Evolutionary conservation across 805 yeast genomes (phyloP).

Genomic region (Zygosaccharomyces siamensis): DNA sequence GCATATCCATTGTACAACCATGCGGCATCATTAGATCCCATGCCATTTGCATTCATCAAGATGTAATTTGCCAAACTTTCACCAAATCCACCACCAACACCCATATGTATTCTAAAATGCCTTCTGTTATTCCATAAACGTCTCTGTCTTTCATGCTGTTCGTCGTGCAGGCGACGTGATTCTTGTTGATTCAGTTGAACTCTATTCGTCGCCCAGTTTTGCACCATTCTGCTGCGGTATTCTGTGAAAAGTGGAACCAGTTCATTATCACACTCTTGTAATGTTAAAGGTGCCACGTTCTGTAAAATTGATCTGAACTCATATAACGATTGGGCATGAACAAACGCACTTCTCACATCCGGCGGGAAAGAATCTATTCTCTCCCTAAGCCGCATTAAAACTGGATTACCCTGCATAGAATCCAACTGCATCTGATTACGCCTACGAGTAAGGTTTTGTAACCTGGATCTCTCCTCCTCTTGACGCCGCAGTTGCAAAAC

Average conservation of each 20-base stretch:
- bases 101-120: constrained; percentile 9
- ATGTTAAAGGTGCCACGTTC: constrained; percentile 19
- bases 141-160: neutral
- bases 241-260: constrained; percentile 19
- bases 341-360: constrained; percentile 24
- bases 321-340: constrained; percentile 22
- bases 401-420: constrained; percentile 8
- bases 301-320: constrained; percentile 24
- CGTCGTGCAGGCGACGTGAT: constrained; percentile 1
- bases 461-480: constrained; percentile 9
- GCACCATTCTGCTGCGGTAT: constrained; percentile 19
- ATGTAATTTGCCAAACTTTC: constrained; percentile 14
- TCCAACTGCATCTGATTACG: constrained; percentile 8
- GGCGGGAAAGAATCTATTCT: constrained; percentile 20
- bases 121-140: constrained; percentile 4
- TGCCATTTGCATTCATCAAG: constrained; percentile 6
- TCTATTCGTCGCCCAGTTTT: constrained; percentile 19
- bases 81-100: constrained; percentile 12
- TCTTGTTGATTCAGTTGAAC: constrained; percentile 8
- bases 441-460: constrained; percentile 8
- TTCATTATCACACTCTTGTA: constrained; percentile 21
- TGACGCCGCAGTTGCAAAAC: constrained; percentile 11
- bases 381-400: constrained; percentile 12
- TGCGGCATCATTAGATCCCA: constrained; percentile 1
- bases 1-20: constrained; percentile 3